Base-by-base conservation (phyloP, 1,139 yeast species). In the Maudiozyma humilis region DNA sequence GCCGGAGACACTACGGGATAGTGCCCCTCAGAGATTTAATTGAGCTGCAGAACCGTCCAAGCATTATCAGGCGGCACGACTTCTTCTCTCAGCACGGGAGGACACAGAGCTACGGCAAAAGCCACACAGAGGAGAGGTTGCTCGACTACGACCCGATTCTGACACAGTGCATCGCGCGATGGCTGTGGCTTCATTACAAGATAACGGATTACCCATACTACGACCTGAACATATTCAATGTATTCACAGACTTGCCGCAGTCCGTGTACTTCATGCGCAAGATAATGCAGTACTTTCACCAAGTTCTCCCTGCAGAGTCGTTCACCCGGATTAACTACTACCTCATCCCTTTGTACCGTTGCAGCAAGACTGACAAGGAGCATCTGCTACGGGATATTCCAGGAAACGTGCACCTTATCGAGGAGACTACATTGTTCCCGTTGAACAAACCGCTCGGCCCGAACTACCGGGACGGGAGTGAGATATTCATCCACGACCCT, bases 161-260 rank as follows among this genome's bases (percentile, higher is more conserved):
- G 34, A 51, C 55, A 8, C 56, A 55, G 36, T 53, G 59, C 32
- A 47, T 59, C 30, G 62, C 63, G 4, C 52, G 57, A 42, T 59
- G 59, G 59, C 47, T 59, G 23, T 52, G 55, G 44, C 53, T 57
- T 12, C 54, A 60, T 40, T 59, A 60, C 40, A 57, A 57, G 42
- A 47, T 60, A 19, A 60, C 59, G 40, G 50, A 56, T 19, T 60
- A 52, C 34, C 64, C 64, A 4, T 60, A 58, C 44, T 56, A 48
- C 41, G 63, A 60, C 47, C 44, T 60, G 18, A 60, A 60, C 41
- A 49, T 60, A 31, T 48, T 58, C n/a, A 50, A 52, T 27, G 41
- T 59, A 13, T 59, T 52, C 44, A 55, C 62, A 3, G 57, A 60
- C 47, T 44, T 56, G 14, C 51, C 49, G 12, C 57, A 54, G 23